These are phyloP conservation scores for Kodamaea kaohsiungensis DNA, from an alignment of 805 yeast species.

Conservation along the genomic window DNA sequence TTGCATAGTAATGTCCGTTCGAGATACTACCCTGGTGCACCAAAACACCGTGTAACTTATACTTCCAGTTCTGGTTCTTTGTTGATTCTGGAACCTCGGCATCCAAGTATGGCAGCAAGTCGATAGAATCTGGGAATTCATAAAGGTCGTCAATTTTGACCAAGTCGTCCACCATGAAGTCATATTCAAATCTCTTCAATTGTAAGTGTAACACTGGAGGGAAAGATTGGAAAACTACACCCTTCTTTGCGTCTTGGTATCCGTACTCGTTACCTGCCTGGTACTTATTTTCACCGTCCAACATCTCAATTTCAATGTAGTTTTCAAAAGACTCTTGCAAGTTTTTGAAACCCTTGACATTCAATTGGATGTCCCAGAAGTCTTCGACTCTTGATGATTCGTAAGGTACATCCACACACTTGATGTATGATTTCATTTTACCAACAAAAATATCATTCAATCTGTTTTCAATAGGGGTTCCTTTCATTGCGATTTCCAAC, in stretches of 20 bases:
- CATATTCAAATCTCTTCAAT: conserved; percentile 91
- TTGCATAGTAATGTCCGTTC: conserved; percentile 94
- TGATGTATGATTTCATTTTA: conserved; percentile 91
- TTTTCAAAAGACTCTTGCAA: conserved; percentile 77
- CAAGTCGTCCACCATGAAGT: conserved; percentile 82
- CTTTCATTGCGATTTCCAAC: conserved; percentile 87
- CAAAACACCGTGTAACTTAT: conserved; percentile 87
- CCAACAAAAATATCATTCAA: conserved; percentile 89
- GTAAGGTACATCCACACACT: conserved; percentile 89
- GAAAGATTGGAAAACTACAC: conserved; percentile 85
- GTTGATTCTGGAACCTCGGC: conserved; percentile 45
- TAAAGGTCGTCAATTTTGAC: conserved; percentile 90
- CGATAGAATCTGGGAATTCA: conserved; percentile 83
- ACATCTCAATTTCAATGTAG: conserved; percentile 83
- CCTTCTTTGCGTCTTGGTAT: conserved; percentile 93
- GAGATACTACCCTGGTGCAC: conserved; percentile 96
- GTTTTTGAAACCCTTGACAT: conserved; percentile 79
- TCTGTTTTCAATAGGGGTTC: conserved; percentile 59
- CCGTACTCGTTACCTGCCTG: conserved; percentile 85
- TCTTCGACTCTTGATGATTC: conserved; percentile 92
- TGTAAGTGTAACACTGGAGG: conserved; percentile 95
- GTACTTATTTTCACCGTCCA: conserved; percentile 94
- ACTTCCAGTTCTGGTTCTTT: conserved; percentile 64
- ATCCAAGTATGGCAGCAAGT: conserved; percentile 76
- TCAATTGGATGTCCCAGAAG: conserved; percentile 96